phyloP scores from a whole-genome alignment of 176 grass and related monocot genomes.

The Cenchrus fungigraminus region DNA sequence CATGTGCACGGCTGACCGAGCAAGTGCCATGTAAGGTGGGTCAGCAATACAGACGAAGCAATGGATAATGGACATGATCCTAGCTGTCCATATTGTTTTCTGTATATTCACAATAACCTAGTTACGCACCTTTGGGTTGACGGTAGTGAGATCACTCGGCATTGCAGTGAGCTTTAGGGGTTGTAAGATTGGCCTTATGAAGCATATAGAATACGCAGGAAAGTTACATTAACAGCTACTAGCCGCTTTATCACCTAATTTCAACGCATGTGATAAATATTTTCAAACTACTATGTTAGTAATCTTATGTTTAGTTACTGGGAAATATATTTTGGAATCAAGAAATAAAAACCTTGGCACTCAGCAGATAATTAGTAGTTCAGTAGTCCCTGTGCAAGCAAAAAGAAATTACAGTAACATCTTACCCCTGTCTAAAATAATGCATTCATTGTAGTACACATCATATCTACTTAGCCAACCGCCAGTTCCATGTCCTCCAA shows the following conservation, averaged over 20 bases:
- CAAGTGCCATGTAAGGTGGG: constrained; percentile 11
- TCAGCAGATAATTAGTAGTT: constrained; percentile 6
- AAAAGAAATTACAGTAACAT: not conserved
- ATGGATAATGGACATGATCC: not conserved
- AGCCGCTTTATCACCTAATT: too few relatives aligned
- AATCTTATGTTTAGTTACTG: not conserved
- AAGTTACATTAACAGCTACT: too few relatives aligned
- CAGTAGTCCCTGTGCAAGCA: not conserved
- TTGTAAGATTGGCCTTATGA: too few relatives aligned
- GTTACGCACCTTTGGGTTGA: constrained; percentile 13
- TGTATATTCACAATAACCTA: not conserved
- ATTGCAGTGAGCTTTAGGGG: not conserved
- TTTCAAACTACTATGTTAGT: too few relatives aligned
- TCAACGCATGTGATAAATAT: too few relatives aligned
- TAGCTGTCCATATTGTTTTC: constrained; percentile 1
- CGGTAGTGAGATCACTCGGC: not conserved
- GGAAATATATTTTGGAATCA: not conserved
- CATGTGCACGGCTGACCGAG: not conserved
- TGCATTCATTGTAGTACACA: constrained; percentile 95
- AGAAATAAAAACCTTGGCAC: not conserved
- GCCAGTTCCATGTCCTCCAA: constrained; percentile 97
- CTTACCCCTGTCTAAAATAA: constrained; percentile 95
- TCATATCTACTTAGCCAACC: constrained; percentile 98
- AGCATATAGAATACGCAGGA: too few relatives aligned
- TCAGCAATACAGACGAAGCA: not conserved